A percentile compares a stretch with the other conserved stretches of the same genome.
These are phyloP conservation scores for Pseudocercospora musae DNA, from an alignment of 2,329 filamentous ascomycete genomes.

Conservation along the genomic window DNA sequence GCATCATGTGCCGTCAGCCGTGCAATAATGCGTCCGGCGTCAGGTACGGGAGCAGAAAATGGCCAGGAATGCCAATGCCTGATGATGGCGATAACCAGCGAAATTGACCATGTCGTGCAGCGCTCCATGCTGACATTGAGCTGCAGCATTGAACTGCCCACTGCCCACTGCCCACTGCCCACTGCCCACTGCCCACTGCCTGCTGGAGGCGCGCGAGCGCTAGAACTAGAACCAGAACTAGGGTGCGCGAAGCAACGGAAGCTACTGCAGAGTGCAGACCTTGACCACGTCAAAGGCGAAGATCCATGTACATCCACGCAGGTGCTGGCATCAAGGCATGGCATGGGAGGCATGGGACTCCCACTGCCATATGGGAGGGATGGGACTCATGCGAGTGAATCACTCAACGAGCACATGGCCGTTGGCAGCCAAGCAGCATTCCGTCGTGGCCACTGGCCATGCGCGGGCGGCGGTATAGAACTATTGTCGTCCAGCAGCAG, in stretches of 20 bases:
- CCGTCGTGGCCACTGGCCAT: conserved; percentile 13
- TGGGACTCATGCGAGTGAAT: too few species aligned
- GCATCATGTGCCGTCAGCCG: conserved; percentile 23
- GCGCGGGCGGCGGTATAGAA: too few species aligned
- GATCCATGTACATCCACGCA: conserved; percentile 22
- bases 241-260: conserved; percentile 14
- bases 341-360: too few species aligned
- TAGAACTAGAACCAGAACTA: too few species aligned
- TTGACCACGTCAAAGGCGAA: conserved; percentile 26
- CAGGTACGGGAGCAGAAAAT: conserved; percentile 16
- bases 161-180: too few species aligned
- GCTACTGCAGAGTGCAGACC: conserved; percentile 29
- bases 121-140: conserved; percentile 22
- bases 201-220: conserved; percentile 16
- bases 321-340: conserved; percentile 13
- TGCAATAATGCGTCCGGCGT: too few species aligned
- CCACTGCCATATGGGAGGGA: too few species aligned
- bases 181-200: too few species aligned
- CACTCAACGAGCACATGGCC: conserved; percentile 10
- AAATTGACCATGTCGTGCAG: conserved; percentile 29
- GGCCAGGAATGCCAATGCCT: conserved; percentile 2
- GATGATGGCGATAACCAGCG: conserved; percentile 9
- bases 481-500: conserved; percentile 11
- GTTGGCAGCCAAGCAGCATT: conserved; percentile 17
- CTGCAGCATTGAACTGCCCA: too few species aligned